phyloP scores from a whole-genome alignment of 306 rosid genomes.

The Acmispon strigosus region DNA sequence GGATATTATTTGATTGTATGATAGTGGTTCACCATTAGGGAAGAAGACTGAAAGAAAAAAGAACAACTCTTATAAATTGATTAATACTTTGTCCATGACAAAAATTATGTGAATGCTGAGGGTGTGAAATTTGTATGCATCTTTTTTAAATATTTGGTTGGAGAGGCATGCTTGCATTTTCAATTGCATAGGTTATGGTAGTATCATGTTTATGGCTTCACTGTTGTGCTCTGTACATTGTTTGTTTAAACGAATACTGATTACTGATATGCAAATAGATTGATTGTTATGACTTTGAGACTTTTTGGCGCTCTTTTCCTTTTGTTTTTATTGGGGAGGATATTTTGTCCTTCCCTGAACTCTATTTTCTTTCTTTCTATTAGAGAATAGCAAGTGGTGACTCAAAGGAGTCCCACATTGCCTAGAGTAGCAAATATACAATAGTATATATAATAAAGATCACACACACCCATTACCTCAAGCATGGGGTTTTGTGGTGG shows the following conservation, averaged over 20 bases:
- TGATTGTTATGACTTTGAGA: neutral
- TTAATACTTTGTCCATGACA: neutral
- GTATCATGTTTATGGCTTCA: neutral
- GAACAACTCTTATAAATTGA: neutral
- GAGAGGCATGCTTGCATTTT: neutral
- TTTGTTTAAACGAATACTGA: neutral
- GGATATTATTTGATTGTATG: conserved; percentile 5
- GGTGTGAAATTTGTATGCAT: neutral
- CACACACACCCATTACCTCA: too few species aligned
- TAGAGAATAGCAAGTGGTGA: too few species aligned
- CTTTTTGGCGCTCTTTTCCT: neutral
- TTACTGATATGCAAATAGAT: neutral
- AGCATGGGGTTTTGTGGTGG: too few species aligned
- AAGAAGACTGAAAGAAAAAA: neutral
- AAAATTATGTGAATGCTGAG: neutral
- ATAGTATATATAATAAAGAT: too few species aligned
- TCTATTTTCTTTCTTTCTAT: neutral
- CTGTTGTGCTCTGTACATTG: neutral
- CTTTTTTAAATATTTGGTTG: neutral
- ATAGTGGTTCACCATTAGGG: neutral
- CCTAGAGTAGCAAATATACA: too few species aligned
- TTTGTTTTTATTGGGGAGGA: neutral
- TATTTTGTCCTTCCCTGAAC: neutral
- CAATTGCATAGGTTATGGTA: neutral
- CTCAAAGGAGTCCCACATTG: too few species aligned